These are phyloP conservation scores for Lasiosphaeria hispida DNA, from an alignment of 495 filamentous ascomycete genomes.

Conservation along the genomic window DNA sequence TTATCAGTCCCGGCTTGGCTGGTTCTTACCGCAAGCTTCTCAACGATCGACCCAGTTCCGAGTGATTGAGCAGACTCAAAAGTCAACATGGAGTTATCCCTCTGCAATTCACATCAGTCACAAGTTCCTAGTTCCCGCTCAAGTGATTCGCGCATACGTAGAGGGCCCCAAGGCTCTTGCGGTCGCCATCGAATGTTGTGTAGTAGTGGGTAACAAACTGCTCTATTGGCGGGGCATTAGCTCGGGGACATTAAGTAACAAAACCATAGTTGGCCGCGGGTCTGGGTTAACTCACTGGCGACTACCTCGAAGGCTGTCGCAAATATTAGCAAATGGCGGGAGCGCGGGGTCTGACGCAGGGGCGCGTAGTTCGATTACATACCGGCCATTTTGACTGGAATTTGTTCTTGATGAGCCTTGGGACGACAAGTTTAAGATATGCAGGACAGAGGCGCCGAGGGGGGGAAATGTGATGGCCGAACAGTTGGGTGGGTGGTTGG, in stretches of 20 bases:
- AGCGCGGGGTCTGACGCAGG: constrained; percentile 11
- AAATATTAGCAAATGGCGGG: constrained; percentile 6
- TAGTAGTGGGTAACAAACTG: constrained; percentile 91
- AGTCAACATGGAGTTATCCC: constrained; percentile 85
- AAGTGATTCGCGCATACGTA: constrained; percentile 60
- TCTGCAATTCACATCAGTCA: constrained; percentile 46
- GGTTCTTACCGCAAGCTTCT: constrained; percentile 70
- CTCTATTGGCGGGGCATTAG: constrained; percentile 45
- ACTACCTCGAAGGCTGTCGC: constrained; percentile 17
- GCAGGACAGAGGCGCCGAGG: not conserved
- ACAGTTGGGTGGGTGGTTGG: constrained; percentile 1
- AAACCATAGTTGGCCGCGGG: not conserved
- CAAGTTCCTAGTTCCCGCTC: not conserved
- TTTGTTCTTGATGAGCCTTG: not conserved
- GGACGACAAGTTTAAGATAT: not conserved
- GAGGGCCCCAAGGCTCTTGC: constrained; percentile 59
- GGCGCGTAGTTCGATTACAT: constrained; percentile 2
- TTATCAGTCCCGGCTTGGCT: not conserved
- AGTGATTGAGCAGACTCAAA: constrained; percentile 67
- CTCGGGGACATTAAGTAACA: not conserved
- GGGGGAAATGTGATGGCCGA: not conserved
- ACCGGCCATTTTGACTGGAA: constrained; percentile 11
- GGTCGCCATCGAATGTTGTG: constrained; percentile 71
- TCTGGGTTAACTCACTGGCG: constrained; percentile 27
- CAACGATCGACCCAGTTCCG: constrained; percentile 61